Conservation (phyloP, 164 flowering plant genomes). For the Vitis labrusca region DNA sequence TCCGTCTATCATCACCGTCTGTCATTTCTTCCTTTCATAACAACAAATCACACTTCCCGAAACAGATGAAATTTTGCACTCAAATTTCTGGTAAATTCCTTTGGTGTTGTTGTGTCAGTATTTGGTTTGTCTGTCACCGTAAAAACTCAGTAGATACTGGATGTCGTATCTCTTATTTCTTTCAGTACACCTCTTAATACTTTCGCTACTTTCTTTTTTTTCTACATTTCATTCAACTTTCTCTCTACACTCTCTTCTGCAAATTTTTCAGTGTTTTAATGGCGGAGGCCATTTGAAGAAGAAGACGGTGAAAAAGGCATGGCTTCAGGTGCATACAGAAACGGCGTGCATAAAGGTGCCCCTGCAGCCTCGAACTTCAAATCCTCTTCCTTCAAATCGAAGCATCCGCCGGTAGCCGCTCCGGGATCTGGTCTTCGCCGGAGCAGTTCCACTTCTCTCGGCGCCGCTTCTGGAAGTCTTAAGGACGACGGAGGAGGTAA, state of each 20-base stretch:
- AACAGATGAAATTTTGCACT: not conserved
- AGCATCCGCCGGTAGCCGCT: slow-evolving; percentile 21
- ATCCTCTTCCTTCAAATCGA: slow-evolving; percentile 44
- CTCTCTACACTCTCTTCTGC: not conserved
- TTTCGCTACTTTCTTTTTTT: too few relatives aligned
- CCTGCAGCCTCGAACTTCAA: slow-evolving; percentile 23
- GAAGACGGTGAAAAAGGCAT: slow-evolving; percentile 2
- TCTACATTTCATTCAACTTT: not conserved
- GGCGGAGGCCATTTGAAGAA: slow-evolving; percentile 6
- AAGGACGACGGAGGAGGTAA: slow-evolving; percentile 43
- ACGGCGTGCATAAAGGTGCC: slow-evolving; percentile 23
- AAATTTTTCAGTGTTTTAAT: not conserved
- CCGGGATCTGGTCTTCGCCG: slow-evolving; percentile 38
- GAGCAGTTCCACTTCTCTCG: slow-evolving; percentile 31
- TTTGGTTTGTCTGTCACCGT: too few relatives aligned
- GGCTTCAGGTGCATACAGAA: slow-evolving; percentile 33
- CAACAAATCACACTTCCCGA: too few relatives aligned
- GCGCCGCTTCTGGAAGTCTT: slow-evolving; percentile 3
- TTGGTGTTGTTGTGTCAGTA: too few relatives aligned
- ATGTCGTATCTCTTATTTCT: too few relatives aligned
- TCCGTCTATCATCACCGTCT: not conserved
- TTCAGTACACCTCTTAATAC: too few relatives aligned
- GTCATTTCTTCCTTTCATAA: too few relatives aligned
- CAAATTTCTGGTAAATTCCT: too few relatives aligned
- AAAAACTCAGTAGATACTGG: too few relatives aligned